Evolutionary conservation across 179 eudicot species (phyloP).

Genomic region (Amaranthus tricolor): DNA sequence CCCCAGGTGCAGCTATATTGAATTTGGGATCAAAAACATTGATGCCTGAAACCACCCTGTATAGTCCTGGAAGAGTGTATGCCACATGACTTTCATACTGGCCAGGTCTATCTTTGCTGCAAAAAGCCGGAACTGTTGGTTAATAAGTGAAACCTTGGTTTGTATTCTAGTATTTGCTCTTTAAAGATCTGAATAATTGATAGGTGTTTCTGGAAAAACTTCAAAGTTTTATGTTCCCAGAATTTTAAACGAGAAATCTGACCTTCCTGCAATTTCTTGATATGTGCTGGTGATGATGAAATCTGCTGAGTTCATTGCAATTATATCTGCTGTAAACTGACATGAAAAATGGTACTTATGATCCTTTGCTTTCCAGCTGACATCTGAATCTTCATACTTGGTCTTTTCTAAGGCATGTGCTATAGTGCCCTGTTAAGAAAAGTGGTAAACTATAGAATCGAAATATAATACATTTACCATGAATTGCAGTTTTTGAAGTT

Average conservation of each 20-base stretch:
- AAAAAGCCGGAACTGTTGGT: conserved; percentile 8
- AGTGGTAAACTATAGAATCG: conserved; percentile 10
- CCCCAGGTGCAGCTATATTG: conserved; percentile 56
- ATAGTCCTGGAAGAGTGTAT: conserved; percentile 50
- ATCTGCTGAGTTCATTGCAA: conserved; percentile 57
- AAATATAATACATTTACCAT: not conserved
- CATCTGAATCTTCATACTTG: conserved; percentile 56
- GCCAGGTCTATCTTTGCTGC: conserved; percentile 55
- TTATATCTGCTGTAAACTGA: conserved; percentile 55
- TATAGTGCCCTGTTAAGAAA: conserved; percentile 39
- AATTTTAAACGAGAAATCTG: conserved; percentile 1
- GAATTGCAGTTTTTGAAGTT: not conserved
- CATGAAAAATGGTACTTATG: conserved; percentile 55
- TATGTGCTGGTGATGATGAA: conserved; percentile 60
- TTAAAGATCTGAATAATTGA: not conserved
- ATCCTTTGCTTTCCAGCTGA: conserved; percentile 49
- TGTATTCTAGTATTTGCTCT: not conserved
- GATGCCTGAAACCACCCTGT: conserved; percentile 54
- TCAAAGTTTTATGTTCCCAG: not conserved
- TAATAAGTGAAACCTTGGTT: not conserved
- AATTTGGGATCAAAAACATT: conserved; percentile 57
- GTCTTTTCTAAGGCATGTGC: conserved; percentile 64
- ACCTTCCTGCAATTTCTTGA: conserved; percentile 63
- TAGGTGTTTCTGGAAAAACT: conserved; percentile 2
- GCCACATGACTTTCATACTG: conserved; percentile 55